Evolutionary conservation across 257 asterid species (phyloP), one percentile per base, ranked within the genome.

Genomic region (Solanum tarijense): DNA sequence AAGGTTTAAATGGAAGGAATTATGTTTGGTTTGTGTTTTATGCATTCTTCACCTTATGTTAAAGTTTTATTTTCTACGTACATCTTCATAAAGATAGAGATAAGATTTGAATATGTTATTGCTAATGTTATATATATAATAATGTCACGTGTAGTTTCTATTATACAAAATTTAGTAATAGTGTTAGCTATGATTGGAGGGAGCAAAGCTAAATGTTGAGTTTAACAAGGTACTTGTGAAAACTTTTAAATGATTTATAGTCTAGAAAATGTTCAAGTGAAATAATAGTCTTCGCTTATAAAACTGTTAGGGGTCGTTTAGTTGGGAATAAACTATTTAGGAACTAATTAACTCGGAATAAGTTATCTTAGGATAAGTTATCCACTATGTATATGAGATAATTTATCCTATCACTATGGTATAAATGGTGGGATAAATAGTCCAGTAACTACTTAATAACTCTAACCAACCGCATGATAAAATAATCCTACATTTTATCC

Each of bases 11-110:
- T 46, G 68, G 9, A 46, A 81, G 85, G 65, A 81, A 27, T 27
- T 18, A 46, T 43, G 68, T 81, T 25, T 81, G 27, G 20, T 14
- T 79, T 79, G 39, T 79, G 66, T 79, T 79, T 78, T 5, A 79
- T 43, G 39, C 39, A 7, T 29, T 46, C 29, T 43, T 46, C 66
- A 81, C 18, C 16, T 36, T 81, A 46, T 81, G 27, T 27, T 29
- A 29, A 46, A 21, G 6, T 27, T 34, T 21, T 18, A 32, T 72
- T 72, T 6, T 2, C n/a, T 9, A 72, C 3, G 1, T 32, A 31
- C 9, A 62, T 62, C 16, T 0, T n/a, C 4, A 0, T 11, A n/a
- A 62, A 62, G 14, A 62, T 0, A 25, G 1, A 62, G 0, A 2
- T 62, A 62, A 4, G 16, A 62, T 62, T 0, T 62, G 7, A 62